Evolutionary conservation across 192 early-diverging fungal genomes (phyloP).

Genomic region (Phycomyces nitens): DNA sequence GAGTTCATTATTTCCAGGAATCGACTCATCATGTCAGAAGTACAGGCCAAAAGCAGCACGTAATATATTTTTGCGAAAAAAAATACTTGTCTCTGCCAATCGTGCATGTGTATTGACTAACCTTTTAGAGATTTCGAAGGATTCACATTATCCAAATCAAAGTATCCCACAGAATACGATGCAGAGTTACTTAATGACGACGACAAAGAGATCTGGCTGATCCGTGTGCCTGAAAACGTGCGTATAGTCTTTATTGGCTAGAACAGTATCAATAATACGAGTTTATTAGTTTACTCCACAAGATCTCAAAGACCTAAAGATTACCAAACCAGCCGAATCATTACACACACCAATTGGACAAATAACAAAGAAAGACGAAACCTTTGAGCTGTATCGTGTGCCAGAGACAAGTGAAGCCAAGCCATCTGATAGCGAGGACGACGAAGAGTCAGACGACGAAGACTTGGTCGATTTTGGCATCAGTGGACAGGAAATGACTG

Average conservation of each 20-base stretch:
- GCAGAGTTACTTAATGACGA: conserved; percentile 23
- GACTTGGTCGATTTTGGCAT: conserved; percentile 17
- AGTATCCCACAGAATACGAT: conserved; percentile 17
- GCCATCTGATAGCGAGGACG: not conserved
- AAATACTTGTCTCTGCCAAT: not conserved
- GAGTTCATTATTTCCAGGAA: too few relatives aligned
- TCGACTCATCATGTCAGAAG: too few relatives aligned
- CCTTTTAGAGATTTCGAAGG: conserved; percentile 18
- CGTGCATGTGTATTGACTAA: too few relatives aligned
- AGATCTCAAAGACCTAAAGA: conserved; percentile 7
- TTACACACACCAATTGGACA: not conserved
- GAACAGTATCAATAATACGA: not conserved
- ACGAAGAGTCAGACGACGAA: conserved; percentile 8
- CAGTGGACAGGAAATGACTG: conserved; percentile 38
- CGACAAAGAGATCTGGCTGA: conserved; percentile 37
- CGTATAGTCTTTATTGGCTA: not conserved
- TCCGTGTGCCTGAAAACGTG: conserved; percentile 35
- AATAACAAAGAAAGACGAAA: conserved; percentile 7
- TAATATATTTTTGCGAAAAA: not conserved
- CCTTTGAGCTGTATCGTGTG: conserved; percentile 32
- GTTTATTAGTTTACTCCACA: conserved; percentile 3
- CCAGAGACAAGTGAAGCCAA: conserved; percentile 7
- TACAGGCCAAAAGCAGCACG: too few relatives aligned
- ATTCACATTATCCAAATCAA: conserved; percentile 13
- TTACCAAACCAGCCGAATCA: not conserved